phyloP scores from a whole-genome alignment of 208 protist species.

The Crithidia fasciculata region DNA sequence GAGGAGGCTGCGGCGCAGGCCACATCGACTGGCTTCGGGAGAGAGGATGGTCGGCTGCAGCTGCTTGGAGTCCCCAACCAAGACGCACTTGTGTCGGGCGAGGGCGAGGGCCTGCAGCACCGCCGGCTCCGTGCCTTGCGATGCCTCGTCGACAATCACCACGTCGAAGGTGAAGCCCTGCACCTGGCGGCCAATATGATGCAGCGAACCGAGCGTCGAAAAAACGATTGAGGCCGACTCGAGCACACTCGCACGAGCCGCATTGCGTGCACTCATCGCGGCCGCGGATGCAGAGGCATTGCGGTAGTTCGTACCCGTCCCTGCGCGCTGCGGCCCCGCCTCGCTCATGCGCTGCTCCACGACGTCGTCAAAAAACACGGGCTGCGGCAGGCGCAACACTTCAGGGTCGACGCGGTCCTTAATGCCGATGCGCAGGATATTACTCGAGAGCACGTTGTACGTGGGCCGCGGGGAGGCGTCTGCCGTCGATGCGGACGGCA shows the following conservation, averaged over 20 bases:
- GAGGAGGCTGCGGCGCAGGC: slow-evolving; percentile 71
- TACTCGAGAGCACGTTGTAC: slow-evolving; percentile 10
- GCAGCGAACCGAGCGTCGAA: slow-evolving; percentile 85
- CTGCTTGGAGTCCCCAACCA: slow-evolving; percentile 92
- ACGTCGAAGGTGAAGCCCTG: slow-evolving; percentile 61
- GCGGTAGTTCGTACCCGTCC: too few species aligned
- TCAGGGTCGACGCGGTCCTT: slow-evolving; percentile 60
- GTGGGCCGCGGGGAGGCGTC: background rate
- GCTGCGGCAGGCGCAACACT: slow-evolving; percentile 48
- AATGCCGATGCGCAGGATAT: slow-evolving; percentile 72
- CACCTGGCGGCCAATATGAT: slow-evolving; percentile 51
- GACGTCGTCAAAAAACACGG: slow-evolving; percentile 78
- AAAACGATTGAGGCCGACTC: slow-evolving; percentile 55
- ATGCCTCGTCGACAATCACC: slow-evolving; percentile 93
- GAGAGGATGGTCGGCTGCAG: slow-evolving; percentile 90
- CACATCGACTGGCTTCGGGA: slow-evolving; percentile 49
- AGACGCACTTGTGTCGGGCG: slow-evolving; percentile 52
- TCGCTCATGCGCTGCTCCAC: slow-evolving; percentile 12
- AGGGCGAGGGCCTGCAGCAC: slow-evolving; percentile 77
- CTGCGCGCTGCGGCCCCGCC: background rate
- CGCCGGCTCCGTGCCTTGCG: slow-evolving; percentile 90
- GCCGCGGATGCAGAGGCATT: too few species aligned
- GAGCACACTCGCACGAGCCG: slow-evolving; percentile 37
- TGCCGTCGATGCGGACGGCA: background rate
- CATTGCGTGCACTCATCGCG: background rate